Evolutionary conservation across 805 yeast species (phyloP).

Genomic region (Metschnikowia henanensis): DNA sequence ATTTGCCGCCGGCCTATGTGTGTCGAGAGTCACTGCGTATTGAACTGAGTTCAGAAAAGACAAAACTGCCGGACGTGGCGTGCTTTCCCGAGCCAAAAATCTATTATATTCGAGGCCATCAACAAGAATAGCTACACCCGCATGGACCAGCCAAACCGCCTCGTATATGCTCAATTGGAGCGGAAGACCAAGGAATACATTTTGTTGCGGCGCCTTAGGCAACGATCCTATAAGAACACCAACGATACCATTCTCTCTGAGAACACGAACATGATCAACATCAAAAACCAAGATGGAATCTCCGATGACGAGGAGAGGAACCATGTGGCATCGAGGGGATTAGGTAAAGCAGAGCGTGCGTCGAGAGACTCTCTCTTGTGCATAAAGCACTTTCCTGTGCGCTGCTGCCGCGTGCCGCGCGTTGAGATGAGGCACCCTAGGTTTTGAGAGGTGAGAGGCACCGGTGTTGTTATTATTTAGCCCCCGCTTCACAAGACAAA

Average conservation of each 20-base stretch:
- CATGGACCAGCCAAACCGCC: conserved; percentile 57
- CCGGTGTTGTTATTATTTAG: no score
- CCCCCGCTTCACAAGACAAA: no score
- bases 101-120: conserved; percentile 36
- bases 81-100: conserved; percentile 3
- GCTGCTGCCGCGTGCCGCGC: neutral
- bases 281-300: conserved; percentile 56
- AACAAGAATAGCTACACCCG: conserved; percentile 42
- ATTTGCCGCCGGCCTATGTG: conserved; percentile 3
- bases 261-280: conserved; percentile 47
- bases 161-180: conserved; percentile 74
- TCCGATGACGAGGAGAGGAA: conserved; percentile 20
- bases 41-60: conserved; percentile 8
- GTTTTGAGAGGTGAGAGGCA: no score
- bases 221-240: conserved; percentile 85
- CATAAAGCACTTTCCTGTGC: neutral
- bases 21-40: conserved; percentile 15
- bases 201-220: conserved; percentile 92
- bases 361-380: neutral
- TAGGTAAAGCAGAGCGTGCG: neutral
- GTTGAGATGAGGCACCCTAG: neutral
- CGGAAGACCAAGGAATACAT: conserved; percentile 83
- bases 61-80: neutral
- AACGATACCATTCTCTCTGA: conserved; percentile 64
- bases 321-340: conserved; percentile 5